phyloP scores from a whole-genome alignment of 1,284 basidiomycete species.

The Ceratobasidium sp. region DNA sequence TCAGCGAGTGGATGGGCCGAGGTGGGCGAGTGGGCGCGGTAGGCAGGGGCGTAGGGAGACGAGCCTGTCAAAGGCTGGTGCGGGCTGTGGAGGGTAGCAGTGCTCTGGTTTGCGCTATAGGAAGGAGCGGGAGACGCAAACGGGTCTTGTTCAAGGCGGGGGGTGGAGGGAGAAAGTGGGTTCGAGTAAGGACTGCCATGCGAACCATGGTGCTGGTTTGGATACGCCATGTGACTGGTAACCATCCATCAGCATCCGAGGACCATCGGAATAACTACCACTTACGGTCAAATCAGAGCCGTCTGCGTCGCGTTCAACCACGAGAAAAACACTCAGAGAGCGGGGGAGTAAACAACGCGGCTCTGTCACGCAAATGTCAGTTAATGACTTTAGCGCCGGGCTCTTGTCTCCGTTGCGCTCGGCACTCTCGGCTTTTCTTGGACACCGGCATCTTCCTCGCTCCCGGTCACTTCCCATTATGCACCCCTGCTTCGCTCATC shows the following conservation, averaged over 20 bases:
- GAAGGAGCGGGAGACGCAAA: constrained; percentile 33
- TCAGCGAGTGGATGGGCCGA: constrained; percentile 7
- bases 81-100: constrained; percentile 7
- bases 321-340: too few relatives aligned
- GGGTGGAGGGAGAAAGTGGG: constrained; percentile 29
- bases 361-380: too few relatives aligned
- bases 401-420: too few relatives aligned
- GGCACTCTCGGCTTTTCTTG: too few relatives aligned
- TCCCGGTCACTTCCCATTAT: too few relatives aligned
- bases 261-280: too few relatives aligned
- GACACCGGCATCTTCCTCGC: too few relatives aligned
- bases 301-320: too few relatives aligned
- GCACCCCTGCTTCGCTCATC: too few relatives aligned
- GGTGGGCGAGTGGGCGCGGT: constrained; percentile 27
- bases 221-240: constrained; percentile 31
- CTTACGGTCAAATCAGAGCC: too few relatives aligned
- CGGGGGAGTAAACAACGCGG: too few relatives aligned
- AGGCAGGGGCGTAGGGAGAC: constrained; percentile 23
- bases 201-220: background rate
- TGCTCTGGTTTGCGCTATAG: background rate
- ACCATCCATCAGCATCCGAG: background rate
- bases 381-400: too few relatives aligned
- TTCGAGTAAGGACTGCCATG: background rate
- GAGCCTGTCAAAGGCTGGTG: background rate
- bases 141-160: constrained; percentile 23